Conservation (phyloP, 768 basidiomycete species). For the Termitomyces heimii region DNA sequence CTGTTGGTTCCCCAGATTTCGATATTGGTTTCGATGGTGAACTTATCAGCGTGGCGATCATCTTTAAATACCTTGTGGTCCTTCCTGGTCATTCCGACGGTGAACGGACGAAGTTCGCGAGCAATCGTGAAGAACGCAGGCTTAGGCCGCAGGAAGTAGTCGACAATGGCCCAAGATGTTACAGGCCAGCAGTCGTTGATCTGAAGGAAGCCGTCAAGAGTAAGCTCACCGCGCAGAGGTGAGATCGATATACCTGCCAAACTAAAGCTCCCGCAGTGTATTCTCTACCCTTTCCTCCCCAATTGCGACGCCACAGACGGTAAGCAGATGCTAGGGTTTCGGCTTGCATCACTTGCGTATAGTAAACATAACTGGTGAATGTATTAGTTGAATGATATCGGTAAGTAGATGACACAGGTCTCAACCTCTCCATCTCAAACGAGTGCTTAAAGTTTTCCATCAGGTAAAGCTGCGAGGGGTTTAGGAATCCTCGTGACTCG, state of each 20-base stretch:
- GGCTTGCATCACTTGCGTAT: constrained; percentile 95
- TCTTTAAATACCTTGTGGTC: constrained; percentile 54
- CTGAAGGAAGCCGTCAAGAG: constrained; percentile 25
- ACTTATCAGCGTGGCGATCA: constrained; percentile 58
- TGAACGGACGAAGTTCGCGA: constrained; percentile 75
- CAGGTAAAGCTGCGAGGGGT: constrained; percentile 63
- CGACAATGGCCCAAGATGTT: constrained; percentile 90
- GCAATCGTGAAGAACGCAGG: constrained; percentile 85
- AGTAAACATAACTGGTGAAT: constrained; percentile 73
- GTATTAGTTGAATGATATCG: constrained; percentile 7
- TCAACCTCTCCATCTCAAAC: constrained; percentile 80
- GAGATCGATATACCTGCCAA: constrained; percentile 66
- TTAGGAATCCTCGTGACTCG: background rate
- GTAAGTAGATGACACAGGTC: background rate
- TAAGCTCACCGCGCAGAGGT: background rate
- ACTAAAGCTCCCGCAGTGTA: constrained; percentile 89
- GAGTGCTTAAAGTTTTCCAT: constrained; percentile 91
- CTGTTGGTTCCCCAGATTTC: constrained; percentile 90
- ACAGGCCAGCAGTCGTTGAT: constrained; percentile 93
- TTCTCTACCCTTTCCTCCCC: constrained; percentile 81
- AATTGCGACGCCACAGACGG: constrained; percentile 87
- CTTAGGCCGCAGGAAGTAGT: constrained; percentile 92
- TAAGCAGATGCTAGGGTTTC: constrained; percentile 87
- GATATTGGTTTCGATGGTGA: constrained; percentile 60
- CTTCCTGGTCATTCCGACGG: constrained; percentile 82